phyloP scores from a whole-genome alignment of 441 rosid genomes.

The Pelargonium australe region DNA sequence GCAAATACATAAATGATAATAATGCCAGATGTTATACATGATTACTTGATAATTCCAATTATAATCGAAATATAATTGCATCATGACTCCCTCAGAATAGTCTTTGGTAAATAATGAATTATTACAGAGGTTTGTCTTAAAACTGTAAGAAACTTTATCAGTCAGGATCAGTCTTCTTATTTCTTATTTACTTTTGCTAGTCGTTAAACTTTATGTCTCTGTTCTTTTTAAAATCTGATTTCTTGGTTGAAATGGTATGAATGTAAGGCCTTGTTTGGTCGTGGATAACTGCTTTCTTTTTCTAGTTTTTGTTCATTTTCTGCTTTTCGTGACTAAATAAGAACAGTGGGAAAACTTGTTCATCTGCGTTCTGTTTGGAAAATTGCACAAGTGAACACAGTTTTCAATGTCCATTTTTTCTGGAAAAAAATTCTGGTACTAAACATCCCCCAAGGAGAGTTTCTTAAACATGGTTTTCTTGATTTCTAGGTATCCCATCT shows the following conservation, averaged over 20 bases:
- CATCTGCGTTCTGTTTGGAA: no score
- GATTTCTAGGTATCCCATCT: slow-evolving; percentile 40
- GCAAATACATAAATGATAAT: background rate
- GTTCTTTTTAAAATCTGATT: background rate
- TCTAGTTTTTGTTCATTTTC: no score
- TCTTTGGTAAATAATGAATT: background rate
- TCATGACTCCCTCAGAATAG: background rate
- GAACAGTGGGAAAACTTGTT: background rate
- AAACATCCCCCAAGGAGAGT: background rate
- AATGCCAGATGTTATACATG: background rate
- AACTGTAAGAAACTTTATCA: background rate
- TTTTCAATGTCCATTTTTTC: no score
- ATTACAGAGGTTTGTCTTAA: background rate
- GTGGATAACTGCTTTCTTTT: no score
- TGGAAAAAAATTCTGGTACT: background rate
- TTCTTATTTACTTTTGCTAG: background rate
- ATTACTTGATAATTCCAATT: background rate
- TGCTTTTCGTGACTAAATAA: no score
- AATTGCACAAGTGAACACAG: no score
- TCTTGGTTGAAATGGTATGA: background rate
- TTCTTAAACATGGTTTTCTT: background rate
- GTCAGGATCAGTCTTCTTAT: background rate
- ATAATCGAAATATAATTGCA: background rate
- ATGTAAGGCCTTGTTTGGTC: no score
- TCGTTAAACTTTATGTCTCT: background rate